Evolutionary conservation across 1,139 yeast species (phyloP).

Genomic region (Diutina mesorugosa): DNA sequence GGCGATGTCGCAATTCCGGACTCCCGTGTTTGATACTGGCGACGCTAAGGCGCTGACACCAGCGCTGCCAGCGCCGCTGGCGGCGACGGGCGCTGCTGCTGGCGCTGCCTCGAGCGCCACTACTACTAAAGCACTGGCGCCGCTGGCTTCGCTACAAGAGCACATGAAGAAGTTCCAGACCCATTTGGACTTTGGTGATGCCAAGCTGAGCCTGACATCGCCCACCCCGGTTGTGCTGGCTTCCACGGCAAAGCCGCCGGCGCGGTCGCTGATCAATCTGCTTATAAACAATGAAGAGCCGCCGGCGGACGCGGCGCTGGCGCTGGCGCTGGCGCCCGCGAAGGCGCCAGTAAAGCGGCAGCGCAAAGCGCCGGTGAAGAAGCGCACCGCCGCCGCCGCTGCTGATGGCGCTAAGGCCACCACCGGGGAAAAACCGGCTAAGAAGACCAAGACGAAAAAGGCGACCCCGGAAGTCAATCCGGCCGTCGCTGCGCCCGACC

Average conservation of each 20-base stretch:
- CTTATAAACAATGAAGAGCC: conserved; percentile 7
- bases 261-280: conserved; percentile 6
- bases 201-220: not conserved
- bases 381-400: conserved; percentile 5
- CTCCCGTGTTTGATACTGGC: not conserved
- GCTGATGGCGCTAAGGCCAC: conserved; percentile 3
- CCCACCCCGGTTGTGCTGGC: not conserved
- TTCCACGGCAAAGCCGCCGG: conserved; percentile 1
- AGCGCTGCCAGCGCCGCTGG: not conserved
- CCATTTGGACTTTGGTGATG: conserved; percentile 3
- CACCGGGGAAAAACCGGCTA: conserved; percentile 4
- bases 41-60: not conserved
- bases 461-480: conserved; percentile 5
- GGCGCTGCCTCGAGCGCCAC: not conserved
- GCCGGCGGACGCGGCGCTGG: not conserved
- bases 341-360: not conserved
- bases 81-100: not conserved
- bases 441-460: conserved; percentile 5
- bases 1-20: not conserved
- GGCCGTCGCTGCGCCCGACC: not conserved
- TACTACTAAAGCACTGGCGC: conserved; percentile 4
- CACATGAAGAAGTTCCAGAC: conserved; percentile 6
- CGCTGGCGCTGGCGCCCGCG: conserved; percentile 6
- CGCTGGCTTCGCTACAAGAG: not conserved
- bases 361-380: conserved; percentile 4